Conservation (phyloP, 2,329 filamentous ascomycete genomes). For the Ilyonectria mors-panacis region DNA sequence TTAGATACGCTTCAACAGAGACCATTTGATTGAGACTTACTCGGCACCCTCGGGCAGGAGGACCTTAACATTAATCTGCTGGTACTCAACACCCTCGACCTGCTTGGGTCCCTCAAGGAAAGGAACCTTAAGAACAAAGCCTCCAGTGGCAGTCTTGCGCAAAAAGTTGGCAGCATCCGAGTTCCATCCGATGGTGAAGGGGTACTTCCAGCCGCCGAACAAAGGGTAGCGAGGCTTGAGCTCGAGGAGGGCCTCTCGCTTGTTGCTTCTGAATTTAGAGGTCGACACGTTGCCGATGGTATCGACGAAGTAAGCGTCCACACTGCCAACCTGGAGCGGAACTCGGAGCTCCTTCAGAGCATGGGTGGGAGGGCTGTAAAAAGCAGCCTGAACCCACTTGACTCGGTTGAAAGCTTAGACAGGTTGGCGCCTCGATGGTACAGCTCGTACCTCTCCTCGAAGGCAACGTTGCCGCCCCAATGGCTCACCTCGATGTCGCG, state of each 20-base stretch:
- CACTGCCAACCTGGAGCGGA: constrained; percentile 83
- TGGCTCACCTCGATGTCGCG: constrained; percentile 96
- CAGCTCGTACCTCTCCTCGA: constrained; percentile 93
- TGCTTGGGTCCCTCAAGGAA: constrained; percentile 95
- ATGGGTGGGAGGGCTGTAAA: constrained; percentile 82
- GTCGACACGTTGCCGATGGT: constrained; percentile 98
- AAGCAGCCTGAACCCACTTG: constrained; percentile 80
- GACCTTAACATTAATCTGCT: constrained; percentile 83
- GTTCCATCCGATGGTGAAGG: constrained; percentile 97
- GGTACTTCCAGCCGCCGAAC: constrained; percentile 98
- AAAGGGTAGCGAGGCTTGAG: constrained; percentile 96
- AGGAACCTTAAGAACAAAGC: constrained; percentile 90
- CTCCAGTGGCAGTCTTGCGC: constrained; percentile 74
- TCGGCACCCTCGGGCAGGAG: constrained; percentile 92
- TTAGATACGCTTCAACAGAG: constrained; percentile 42
- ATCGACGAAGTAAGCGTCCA: constrained; percentile 94
- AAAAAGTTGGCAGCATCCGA: constrained; percentile 84
- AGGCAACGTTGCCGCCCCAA: constrained; percentile 97
- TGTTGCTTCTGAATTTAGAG: constrained; percentile 84
- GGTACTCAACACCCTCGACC: constrained; percentile 88
- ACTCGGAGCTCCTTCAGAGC: constrained; percentile 88
- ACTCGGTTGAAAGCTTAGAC: constrained; percentile 80
- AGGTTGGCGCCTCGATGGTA: constrained; percentile 89
- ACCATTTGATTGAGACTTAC: constrained; percentile 64
- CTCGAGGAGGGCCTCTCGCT: constrained; percentile 86